phyloP scores from a whole-genome alignment of 805 yeast genomes.

The Scheffersomyces spartinae region DNA sequence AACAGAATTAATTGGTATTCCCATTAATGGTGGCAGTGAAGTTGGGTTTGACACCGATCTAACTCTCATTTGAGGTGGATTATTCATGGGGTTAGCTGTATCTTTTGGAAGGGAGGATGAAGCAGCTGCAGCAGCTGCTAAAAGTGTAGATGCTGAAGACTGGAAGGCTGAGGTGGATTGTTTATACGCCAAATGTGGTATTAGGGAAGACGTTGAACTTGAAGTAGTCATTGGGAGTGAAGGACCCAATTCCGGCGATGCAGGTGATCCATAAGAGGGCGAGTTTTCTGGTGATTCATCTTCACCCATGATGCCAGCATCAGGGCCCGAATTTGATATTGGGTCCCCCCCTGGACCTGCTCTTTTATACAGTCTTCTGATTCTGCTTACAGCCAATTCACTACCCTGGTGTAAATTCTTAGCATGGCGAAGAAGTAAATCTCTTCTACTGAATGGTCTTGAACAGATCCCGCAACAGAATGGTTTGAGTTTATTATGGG shows the following conservation, averaged over 20 bases:
- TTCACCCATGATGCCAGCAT: slow-evolving; percentile 3
- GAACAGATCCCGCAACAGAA: slow-evolving; percentile 32
- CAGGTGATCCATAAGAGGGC: too few species aligned
- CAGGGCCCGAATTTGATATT: slow-evolving; percentile 4
- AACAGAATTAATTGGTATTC: too few species aligned
- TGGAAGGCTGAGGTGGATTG: neutral
- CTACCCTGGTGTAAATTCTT: slow-evolving; percentile 33
- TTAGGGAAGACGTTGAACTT: slow-evolving; percentile 11
- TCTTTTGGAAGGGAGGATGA: too few species aligned
- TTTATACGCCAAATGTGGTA: neutral
- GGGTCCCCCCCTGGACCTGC: slow-evolving; percentile 3
- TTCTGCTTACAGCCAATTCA: slow-evolving; percentile 31
- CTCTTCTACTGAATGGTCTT: slow-evolving; percentile 32
- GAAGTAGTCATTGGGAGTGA: too few species aligned
- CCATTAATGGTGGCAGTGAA: too few species aligned
- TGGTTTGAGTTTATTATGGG: slow-evolving; percentile 34
- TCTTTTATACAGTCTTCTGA: slow-evolving; percentile 26
- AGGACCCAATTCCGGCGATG: too few species aligned
- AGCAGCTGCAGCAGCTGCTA: too few species aligned
- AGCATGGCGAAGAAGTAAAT: slow-evolving; percentile 31
- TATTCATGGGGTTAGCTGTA: too few species aligned
- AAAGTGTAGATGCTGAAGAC: too few species aligned
- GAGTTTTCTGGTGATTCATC: slow-evolving; percentile 2
- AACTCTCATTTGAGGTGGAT: too few species aligned
- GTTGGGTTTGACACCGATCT: too few species aligned